Evolutionary conservation across 192 early-diverging fungal species (phyloP).

Genomic region (Thoreauomyces humboldtii): DNA sequence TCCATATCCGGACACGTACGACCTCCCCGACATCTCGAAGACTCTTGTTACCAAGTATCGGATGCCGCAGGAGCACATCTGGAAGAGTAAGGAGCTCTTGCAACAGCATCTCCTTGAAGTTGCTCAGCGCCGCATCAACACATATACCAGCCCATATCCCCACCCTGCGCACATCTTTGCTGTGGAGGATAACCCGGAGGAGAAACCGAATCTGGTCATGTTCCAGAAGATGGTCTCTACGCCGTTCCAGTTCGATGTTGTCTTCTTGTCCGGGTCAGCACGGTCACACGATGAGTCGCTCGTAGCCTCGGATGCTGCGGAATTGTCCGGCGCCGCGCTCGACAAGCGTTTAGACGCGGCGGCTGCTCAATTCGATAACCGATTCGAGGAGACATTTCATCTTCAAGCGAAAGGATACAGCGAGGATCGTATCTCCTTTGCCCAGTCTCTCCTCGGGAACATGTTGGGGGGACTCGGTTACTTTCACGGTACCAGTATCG

Average conservation of each 20-base stretch:
- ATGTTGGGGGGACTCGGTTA: conserved; percentile 88
- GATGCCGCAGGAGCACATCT: conserved; percentile 33
- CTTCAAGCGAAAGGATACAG: conserved; percentile 64
- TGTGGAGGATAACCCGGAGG: conserved; percentile 20
- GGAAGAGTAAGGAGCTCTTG: conserved; percentile 44
- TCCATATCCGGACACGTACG: conserved; percentile 2
- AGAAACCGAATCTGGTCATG: conserved; percentile 48
- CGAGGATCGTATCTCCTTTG: conserved; percentile 65
- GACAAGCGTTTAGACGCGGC: conserved; percentile 37
- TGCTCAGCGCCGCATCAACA: background rate
- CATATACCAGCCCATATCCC: conserved; percentile 7
- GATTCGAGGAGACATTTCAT: conserved; percentile 73
- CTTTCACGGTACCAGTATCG: conserved; percentile 75
- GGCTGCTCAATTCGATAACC: conserved; percentile 54
- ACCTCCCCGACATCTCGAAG: conserved; percentile 7
- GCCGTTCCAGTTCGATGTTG: conserved; percentile 67
- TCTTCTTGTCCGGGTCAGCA: conserved; percentile 43
- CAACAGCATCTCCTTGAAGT: background rate
- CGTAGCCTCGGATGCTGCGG: too few relatives aligned
- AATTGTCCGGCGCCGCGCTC: conserved; percentile 26
- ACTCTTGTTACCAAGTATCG: conserved; percentile 8
- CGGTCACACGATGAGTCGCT: background rate
- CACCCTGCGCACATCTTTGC: conserved; percentile 28
- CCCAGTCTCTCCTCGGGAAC: conserved; percentile 72
- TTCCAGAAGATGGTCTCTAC: conserved; percentile 64